These are phyloP conservation scores for Scedosporium apiospermum DNA, from an alignment of 2,329 filamentous ascomycete genomes.

Conservation along the genomic window DNA sequence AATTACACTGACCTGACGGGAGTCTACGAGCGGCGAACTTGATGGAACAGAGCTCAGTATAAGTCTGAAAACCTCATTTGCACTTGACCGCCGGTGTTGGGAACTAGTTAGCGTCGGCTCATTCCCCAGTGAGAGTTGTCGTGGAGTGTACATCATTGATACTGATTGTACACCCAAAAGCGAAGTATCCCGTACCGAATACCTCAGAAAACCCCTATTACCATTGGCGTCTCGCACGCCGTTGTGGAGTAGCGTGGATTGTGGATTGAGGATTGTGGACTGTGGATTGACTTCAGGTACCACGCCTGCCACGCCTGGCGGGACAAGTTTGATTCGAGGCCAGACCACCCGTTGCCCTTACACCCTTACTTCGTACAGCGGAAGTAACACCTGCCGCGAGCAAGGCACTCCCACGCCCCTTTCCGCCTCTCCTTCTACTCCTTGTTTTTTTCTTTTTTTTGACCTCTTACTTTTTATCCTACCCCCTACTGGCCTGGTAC, in stretches of 20 bases:
- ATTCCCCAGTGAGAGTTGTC: too few species aligned
- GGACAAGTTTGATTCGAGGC: neutral
- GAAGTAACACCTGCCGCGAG: neutral
- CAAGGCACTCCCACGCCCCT: constrained; percentile 1
- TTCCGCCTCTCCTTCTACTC: neutral
- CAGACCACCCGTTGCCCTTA: too few species aligned
- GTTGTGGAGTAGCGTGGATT: neutral
- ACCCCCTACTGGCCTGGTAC: neutral
- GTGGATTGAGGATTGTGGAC: neutral
- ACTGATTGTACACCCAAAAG: too few species aligned
- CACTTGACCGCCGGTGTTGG: neutral
- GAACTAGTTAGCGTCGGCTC: neutral
- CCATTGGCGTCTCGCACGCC: neutral
- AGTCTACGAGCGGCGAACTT: too few species aligned
- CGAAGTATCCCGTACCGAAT: neutral
- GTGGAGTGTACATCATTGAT: too few species aligned
- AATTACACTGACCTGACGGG: neutral
- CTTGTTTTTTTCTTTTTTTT: neutral
- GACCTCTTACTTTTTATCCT: neutral
- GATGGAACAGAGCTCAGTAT: too few species aligned
- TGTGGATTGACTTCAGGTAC: neutral
- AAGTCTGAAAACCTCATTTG: too few species aligned
- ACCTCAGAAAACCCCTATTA: neutral
- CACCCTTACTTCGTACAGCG: too few species aligned
- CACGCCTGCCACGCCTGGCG: neutral